A percentile compares a stretch with the other conserved stretches of the same genome.
phyloP scores from a whole-genome alignment of 345 rosid species.

The Pistacia vera region DNA sequence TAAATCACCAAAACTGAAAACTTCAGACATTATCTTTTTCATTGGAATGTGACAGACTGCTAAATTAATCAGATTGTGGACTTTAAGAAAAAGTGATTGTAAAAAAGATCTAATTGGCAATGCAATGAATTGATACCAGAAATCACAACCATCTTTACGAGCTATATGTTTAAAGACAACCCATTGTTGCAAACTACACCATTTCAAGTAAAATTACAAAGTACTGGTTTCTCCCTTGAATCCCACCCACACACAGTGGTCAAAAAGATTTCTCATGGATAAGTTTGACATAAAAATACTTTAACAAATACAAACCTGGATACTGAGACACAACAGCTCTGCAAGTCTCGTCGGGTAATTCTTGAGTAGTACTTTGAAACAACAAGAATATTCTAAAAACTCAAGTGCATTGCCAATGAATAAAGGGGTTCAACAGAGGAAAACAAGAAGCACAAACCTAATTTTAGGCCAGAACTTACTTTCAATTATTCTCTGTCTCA shows the following conservation, averaged over 20 bases:
- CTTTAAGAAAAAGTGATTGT: neutral
- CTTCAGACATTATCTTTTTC: neutral
- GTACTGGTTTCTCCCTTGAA: neutral
- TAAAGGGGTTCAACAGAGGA: conserved; percentile 2
- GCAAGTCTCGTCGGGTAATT: conserved; percentile 89
- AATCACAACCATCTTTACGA: neutral
- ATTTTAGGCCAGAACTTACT: conserved; percentile 38
- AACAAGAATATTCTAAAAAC: conserved; percentile 85
- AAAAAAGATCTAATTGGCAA: neutral
- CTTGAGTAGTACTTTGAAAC: conserved; percentile 94
- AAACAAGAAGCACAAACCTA: neutral
- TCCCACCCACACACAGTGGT: neutral
- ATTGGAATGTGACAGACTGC: neutral
- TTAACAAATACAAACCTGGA: conserved; percentile 48
- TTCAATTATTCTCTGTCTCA: conserved; percentile 88
- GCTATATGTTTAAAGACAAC: neutral
- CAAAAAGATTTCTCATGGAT: neutral
- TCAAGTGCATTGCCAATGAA: conserved; percentile 2
- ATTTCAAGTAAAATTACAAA: neutral
- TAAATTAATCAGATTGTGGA: neutral
- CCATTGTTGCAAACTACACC: neutral
- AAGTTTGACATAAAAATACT: neutral
- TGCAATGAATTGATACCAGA: neutral
- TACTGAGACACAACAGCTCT: conserved; percentile 80
- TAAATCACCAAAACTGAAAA: neutral